Conservation (phyloP, 441 rosid species). For the Aquilaria agallochum region DNA sequence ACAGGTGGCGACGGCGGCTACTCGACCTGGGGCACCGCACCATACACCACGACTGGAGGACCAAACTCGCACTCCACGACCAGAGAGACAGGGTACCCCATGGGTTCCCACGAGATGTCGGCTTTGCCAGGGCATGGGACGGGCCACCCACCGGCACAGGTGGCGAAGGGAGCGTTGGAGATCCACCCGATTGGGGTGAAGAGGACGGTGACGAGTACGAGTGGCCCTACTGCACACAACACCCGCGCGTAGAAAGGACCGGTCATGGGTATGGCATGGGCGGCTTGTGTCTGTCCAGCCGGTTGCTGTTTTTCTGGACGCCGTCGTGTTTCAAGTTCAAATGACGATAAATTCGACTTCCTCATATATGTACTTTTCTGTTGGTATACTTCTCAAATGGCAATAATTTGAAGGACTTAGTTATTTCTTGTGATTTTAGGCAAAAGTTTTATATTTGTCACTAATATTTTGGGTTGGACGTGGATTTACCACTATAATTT, state of each 20-base stretch:
- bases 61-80: conserved; percentile 34
- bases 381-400: too few relatives aligned
- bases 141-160: conserved; percentile 34
- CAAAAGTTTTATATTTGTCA: too few relatives aligned
- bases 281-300: conserved; percentile 9
- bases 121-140: conserved; percentile 57
- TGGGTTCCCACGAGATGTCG: conserved; percentile 50
- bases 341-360: too few relatives aligned
- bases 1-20: conserved; percentile 6
- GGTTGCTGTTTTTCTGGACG: too few relatives aligned
- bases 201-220: neutral
- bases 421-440: too few relatives aligned
- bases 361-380: too few relatives aligned
- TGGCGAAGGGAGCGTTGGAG: conserved; percentile 31
- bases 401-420: too few relatives aligned
- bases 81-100: conserved; percentile 30
- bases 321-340: too few relatives aligned
- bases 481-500: too few relatives aligned
- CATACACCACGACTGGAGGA: conserved; percentile 13
- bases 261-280: conserved; percentile 30
- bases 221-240: too few relatives aligned
- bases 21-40: conserved; percentile 19
- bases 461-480: too few relatives aligned
- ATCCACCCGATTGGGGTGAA: conserved; percentile 32
- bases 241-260: neutral